Conservation (phyloP, 768 basidiomycete genomes). For the Panaeolus cyanescens region DNA sequence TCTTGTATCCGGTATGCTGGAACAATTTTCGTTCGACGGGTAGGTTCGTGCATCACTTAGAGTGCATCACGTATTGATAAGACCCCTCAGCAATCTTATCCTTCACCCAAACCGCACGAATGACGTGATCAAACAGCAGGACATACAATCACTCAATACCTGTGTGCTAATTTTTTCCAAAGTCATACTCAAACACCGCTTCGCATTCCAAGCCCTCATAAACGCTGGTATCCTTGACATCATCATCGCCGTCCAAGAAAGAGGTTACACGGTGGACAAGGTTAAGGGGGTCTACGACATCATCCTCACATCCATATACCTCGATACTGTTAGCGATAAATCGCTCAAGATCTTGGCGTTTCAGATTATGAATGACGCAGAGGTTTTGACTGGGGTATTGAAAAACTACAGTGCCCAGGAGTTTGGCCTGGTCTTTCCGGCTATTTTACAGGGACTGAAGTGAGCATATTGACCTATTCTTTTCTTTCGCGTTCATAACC, state of each 20-base stretch:
- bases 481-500: neutral
- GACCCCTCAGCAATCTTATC: neutral
- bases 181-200: conserved; percentile 11
- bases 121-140: conserved; percentile 4
- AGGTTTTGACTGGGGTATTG: neutral
- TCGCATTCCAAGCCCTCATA: conserved; percentile 11
- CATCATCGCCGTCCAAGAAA: conserved; percentile 7
- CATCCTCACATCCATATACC: conserved; percentile 7
- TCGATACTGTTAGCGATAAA: conserved; percentile 12
- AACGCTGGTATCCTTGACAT: conserved; percentile 13
- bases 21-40: conserved; percentile 9
- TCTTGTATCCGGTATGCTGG: conserved; percentile 10
- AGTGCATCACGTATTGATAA: neutral
- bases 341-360: conserved; percentile 8
- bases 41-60: neutral
- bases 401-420: conserved; percentile 6
- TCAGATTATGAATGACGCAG: conserved; percentile 7
- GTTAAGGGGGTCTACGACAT: conserved; percentile 11
- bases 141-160: conserved; percentile 7
- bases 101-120: neutral
- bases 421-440: conserved; percentile 7
- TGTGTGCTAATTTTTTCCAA: conserved; percentile 12
- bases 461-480: neutral
- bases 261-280: conserved; percentile 9
- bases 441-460: conserved; percentile 9